Base-by-base conservation (phyloP, 768 basidiomycete genomes). In the Rhodosporidiobolus odoratus region DNA sequence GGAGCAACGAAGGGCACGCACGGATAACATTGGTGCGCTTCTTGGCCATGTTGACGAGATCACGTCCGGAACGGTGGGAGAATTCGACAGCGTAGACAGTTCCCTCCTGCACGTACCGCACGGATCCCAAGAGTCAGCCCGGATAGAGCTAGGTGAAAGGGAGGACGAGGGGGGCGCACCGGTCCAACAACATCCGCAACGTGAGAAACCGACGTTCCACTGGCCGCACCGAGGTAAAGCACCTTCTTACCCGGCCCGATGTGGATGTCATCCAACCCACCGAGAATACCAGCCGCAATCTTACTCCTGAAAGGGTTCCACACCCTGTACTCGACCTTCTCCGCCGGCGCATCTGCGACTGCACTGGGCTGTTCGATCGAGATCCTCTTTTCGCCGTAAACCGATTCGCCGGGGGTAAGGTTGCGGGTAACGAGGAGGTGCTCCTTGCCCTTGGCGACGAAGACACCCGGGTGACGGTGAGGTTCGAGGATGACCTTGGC, bases 281-380 rank as follows among this genome's bases (percentile, higher is more conserved):
- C 91, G 69, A 98, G 83, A 59, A 98, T 90, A 80, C 96, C 96
- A 45, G 96, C 96, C 38, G 96, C 96, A 75, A 99, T 80, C 84
- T 98, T 99, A 79, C 86, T 87, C 75, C 96, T 86, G 87, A 99
- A 99, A 57, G 96, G 96, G 83, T 99, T 99, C 96, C 96, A 99
- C 38, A 99, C 96, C 65, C 96, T 85, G 82, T 97, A 99, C 82
- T 99, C 96, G 74, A 87, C 84, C 83, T 99, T 99, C 68, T 88
- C 89, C 75, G 81, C 81, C 59, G 79, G 79, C 23, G 66, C 35
- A 67, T 71, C 45, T 76, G 79, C 76, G 77, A 67, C 58, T 19
- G 68, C 65, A 30, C 57, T 62, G 53, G 84, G 87, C 27, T 82
- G 82, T 21, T 93, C 91, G 77, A 97, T 86, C 23, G 88, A 86